Base-by-base conservation (phyloP, 371 early-diverging fungal species). In the Apophysomyces variabilis region DNA sequence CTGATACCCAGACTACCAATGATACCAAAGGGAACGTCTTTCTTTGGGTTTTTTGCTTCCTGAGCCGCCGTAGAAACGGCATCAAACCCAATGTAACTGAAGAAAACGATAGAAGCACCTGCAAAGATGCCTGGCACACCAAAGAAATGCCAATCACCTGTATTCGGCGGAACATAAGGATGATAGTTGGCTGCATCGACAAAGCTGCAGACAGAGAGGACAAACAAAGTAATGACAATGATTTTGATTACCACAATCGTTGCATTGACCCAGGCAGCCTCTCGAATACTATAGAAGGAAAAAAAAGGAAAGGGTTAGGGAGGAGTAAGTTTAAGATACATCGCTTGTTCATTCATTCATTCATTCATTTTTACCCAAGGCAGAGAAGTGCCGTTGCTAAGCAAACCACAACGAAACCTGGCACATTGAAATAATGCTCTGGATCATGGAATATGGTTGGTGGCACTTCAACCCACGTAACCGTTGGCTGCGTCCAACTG, bases 71-170 rank as follows among this genome's bases (percentile, higher is more conserved):
- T 94, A 0, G 94, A 89, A 12, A 95, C 90, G 11, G 92, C 85
- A 70, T 95, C 96, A 73, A 93, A 94, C 16, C 95, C 95, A 72
- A 92, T 90, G 64, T 92, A 94, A 18, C 93, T 60, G 65, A 95
- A 95, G 74, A 95, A 94, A 13, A 95, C 93, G 0, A 84, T 79
- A 14, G 87, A 83, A 4, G 93, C 84, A 9, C 85, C 93, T 45
- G 89, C 79, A 60, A 93, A 84, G 13, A 95, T 66, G 32, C 94
- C 95, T 13, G 73, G 54, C 2, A 73, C 83, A 39, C 93, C 93
- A 75, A 80, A 91, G 67, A 78, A 57, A 65, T 69, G 59, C 89
- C 86, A 66, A 62, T 77, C 65, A 12, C 68, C 73, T 5, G 65
- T 66, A 45, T 83, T 79, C 4, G 76, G 82, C 46, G 95, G 96